Evolutionary conservation across 1,284 basidiomycete genomes (phyloP), one percentile per base, ranked within the genome.

Genomic region (Microbotryum silenes-acaulis): DNA sequence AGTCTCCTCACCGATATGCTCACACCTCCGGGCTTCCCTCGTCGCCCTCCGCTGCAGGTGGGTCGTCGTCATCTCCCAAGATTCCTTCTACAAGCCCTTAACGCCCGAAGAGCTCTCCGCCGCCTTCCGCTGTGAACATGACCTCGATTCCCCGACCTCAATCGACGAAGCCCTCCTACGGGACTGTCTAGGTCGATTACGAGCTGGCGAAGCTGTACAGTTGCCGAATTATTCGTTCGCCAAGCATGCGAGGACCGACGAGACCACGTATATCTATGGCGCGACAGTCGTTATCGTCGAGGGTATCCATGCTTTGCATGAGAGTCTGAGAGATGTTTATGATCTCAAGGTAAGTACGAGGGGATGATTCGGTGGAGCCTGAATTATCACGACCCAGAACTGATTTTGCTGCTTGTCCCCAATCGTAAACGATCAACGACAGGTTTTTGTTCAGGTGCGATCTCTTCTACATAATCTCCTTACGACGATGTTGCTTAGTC

Each of bases 151-250:
- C 71, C 94, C 94, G 5, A 83, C 90, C 75, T 86, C 93, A 2
- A 88, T 97, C 60, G 94, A 97, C 75, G 89, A 90, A 82, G 82
- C 85, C 3, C 78, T 91, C 71, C 92, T 97, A 71, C 84, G 86
- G 54, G 76, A 94, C 25, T 50, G 33, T 42, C 20, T n/a, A 33
- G 37, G 27, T n/a, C 16, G 18, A 3, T 14, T 33, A 16, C 37
- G 37, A 42, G 37, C 37, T 3, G 37, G 37, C 37, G 12, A 42
- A 42, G 21, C 31, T 23, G 21, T n/a, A 6, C 64, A 79, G 74
- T 91, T 97, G 60, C 93, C 94, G 0, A 83, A 94, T 10, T 98
- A 98, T 76, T 94, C 91, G 1, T 98, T 98, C 75, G 81, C 83
- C 21, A 81, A 90, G 68, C 94, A 98, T 76, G 91, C 97, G 73